Evolutionary conservation across 208 protist species (phyloP).

Genomic region (Trypanosoma grayi): DNA sequence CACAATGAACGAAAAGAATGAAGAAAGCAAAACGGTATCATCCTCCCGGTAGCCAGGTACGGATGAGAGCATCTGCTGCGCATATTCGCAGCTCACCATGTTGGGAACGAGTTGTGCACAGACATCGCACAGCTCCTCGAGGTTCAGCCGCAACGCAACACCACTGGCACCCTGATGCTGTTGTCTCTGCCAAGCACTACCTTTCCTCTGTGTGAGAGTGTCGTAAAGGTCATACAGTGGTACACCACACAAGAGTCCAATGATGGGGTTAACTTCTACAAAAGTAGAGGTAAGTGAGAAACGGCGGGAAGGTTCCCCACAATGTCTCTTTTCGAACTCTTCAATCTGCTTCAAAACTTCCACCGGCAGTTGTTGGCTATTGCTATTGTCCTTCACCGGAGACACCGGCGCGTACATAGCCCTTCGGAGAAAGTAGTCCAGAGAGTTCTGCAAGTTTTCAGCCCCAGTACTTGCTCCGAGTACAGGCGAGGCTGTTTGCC

Average conservation of each 20-base stretch:
- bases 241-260: slow-evolving; percentile 53
- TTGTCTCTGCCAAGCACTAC: background rate
- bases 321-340: slow-evolving; percentile 18
- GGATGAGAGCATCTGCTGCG: slow-evolving; percentile 36
- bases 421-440: slow-evolving; percentile 59
- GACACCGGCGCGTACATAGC: slow-evolving; percentile 16
- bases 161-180: background rate
- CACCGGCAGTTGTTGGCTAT: background rate
- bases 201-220: slow-evolving; percentile 33
- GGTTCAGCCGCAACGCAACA: background rate
- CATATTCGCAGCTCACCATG: slow-evolving; percentile 48
- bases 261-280: slow-evolving; percentile 36
- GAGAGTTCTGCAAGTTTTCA: slow-evolving; percentile 44
- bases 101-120: slow-evolving; percentile 14
- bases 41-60: slow-evolving; percentile 30
- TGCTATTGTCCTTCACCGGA: background rate
- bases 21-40: slow-evolving; percentile 25
- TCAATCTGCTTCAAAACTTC: slow-evolving; percentile 14
- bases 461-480: background rate
- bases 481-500: background rate
- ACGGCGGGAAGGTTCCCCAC: background rate
- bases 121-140: slow-evolving; percentile 18
- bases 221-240: slow-evolving; percentile 47
- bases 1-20: slow-evolving; percentile 57
- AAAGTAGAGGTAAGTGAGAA: background rate